A percentile compares a stretch with the other conserved stretches of the same genome.
These are phyloP conservation scores for Solanum peruvianum DNA, from an alignment of 257 asterid genomes.

Conservation along the genomic window DNA sequence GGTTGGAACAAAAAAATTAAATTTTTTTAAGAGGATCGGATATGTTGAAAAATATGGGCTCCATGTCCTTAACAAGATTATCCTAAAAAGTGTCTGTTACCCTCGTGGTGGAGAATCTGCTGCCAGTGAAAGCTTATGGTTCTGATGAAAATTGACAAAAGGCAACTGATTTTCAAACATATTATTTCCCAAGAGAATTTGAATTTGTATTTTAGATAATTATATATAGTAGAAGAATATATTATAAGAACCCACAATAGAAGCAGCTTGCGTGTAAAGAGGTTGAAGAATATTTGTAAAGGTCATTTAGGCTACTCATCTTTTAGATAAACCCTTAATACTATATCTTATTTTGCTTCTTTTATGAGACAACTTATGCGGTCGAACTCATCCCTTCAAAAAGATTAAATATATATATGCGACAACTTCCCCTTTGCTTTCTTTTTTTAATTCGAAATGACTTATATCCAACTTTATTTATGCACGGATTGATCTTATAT, in stretches of 20 bases:
- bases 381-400: neutral
- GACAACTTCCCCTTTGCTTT: neutral
- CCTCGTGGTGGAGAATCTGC: constrained; percentile 1
- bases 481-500: neutral
- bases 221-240: neutral
- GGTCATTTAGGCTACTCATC: constrained; percentile 1
- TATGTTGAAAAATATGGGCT: neutral
- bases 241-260: neutral
- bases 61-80: neutral
- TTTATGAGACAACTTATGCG: neutral
- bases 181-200: neutral
- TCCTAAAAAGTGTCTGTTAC: neutral
- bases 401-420: neutral
- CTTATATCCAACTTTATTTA: neutral
- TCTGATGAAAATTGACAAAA: neutral
- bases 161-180: neutral
- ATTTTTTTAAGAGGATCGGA: neutral
- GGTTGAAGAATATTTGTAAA: constrained; percentile 3
- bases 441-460: neutral
- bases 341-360: neutral
- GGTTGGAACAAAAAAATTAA: neutral
- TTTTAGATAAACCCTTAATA: neutral
- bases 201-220: neutral
- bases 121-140: neutral
- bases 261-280: constrained; percentile 16